These are phyloP conservation scores for Escovopsis sp. DNA, from an alignment of 2,329 filamentous ascomycete genomes.

Conservation along the genomic window DNA sequence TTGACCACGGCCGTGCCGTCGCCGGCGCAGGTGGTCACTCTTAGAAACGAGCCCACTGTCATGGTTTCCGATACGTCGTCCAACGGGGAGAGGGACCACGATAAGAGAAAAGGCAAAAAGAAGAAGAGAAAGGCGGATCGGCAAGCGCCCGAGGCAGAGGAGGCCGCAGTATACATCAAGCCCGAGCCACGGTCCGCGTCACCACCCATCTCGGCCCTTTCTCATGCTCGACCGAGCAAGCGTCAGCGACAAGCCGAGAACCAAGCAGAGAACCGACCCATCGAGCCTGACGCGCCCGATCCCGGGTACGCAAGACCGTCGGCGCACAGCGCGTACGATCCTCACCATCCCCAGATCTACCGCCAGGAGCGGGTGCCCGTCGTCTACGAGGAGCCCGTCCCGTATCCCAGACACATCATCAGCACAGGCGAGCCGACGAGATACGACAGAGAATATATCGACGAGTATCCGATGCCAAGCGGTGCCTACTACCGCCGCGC, in stretches of 20 bases:
- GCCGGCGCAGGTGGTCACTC: slow-evolving; percentile 39
- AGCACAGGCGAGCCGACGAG: slow-evolving; percentile 12
- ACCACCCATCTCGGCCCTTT: slow-evolving; percentile 35
- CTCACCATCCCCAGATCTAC: slow-evolving; percentile 14
- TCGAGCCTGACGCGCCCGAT: slow-evolving; percentile 18
- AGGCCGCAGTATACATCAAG: slow-evolving; percentile 44
- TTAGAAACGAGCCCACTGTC: slow-evolving; percentile 33
- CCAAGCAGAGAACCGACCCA: slow-evolving; percentile 23
- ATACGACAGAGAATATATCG: slow-evolving; percentile 19
- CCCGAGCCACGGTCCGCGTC: slow-evolving; percentile 49
- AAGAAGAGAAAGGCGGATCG: slow-evolving; percentile 39
- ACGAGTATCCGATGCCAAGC: slow-evolving; percentile 16
- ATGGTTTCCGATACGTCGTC: slow-evolving; percentile 48
- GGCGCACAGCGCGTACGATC: slow-evolving; percentile 20
- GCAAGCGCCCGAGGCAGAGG: slow-evolving; percentile 30
- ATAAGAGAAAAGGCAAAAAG: slow-evolving; percentile 34
- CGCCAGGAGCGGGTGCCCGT: slow-evolving; percentile 17
- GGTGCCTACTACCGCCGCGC: slow-evolving; percentile 19
- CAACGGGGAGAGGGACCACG: slow-evolving; percentile 30
- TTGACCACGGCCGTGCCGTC: slow-evolving; percentile 10
- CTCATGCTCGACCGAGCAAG: slow-evolving; percentile 40
- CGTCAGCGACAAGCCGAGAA: slow-evolving; percentile 34
- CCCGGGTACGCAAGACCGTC: slow-evolving; percentile 26
- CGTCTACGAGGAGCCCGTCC: slow-evolving; percentile 17
- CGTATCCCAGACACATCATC: slow-evolving; percentile 11